Conservation (phyloP, 2,329 filamentous ascomycete genomes). For the Zasmidium angulare region DNA sequence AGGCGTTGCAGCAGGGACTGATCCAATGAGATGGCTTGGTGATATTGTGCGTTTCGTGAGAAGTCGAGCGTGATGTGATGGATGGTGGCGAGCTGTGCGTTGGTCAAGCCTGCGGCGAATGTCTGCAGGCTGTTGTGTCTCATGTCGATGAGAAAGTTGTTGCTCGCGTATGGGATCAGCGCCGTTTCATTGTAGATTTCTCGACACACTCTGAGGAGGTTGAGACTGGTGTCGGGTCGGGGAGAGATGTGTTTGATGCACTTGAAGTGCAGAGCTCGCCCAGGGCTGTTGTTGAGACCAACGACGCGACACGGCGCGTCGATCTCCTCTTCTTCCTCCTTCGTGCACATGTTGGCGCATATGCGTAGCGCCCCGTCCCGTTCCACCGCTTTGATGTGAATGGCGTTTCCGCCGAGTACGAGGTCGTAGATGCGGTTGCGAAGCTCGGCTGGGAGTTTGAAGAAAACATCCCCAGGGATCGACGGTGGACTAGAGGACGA, state of each 20-base stretch:
- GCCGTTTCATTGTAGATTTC: not conserved
- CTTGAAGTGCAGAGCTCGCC: not conserved
- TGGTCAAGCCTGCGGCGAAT: not conserved
- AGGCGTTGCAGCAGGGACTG: not conserved
- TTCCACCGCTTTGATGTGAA: too few relatives aligned
- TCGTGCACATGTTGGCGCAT: not conserved
- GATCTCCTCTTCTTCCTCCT: not conserved
- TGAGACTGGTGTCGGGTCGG: too few relatives aligned
- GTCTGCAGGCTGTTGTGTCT: not conserved
- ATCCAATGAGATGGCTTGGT: not conserved
- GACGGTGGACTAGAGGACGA: too few relatives aligned
- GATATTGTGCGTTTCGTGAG: too few relatives aligned
- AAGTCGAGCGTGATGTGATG: not conserved
- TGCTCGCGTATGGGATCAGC: not conserved
- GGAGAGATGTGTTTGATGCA: too few relatives aligned
- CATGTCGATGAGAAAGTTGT: not conserved
- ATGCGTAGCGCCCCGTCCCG: too few relatives aligned
- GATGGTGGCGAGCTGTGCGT: not conserved
- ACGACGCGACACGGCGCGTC: not conserved
- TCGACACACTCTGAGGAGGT: not conserved
- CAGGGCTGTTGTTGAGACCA: not conserved
- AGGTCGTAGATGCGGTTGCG: conserved; percentile 1
- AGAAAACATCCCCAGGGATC: not conserved
- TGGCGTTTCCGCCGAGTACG: too few relatives aligned
- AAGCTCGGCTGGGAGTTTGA: conserved; percentile 1